Evolutionary conservation across 1,139 yeast species (phyloP), one percentile per base, ranked within the genome.

Genomic region (Protomyces gravidus): DNA sequence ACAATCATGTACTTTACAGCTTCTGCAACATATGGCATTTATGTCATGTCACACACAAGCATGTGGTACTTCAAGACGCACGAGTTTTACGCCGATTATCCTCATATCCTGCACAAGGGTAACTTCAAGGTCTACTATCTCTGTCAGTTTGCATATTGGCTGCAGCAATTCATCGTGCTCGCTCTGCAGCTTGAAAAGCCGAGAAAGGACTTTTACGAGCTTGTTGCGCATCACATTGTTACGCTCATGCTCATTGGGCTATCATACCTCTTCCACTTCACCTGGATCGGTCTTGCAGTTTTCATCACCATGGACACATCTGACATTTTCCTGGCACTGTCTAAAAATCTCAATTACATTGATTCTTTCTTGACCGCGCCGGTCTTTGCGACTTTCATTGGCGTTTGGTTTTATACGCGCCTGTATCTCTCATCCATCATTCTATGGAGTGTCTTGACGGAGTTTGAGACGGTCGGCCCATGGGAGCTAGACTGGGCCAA

Each of bases 101-200:
- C 98, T 11, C 97, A 94, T 74, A 78, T 80, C 64, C 78, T 86
- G 40, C 89, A 87, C 69, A 84, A 81, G 62, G 78, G 77, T 63
- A 76, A 79, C 63, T 86, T 86, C 75, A 92, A 92, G 75, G 71
- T 83, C 17, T 94, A 86, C 71, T 94, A 92, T 72, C 77, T 92
- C 65, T 83, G 89, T 45, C 98, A 92, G 75, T 97, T 97, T 5
- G 87, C 97, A 1, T 92, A 89, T 73, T 92, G 99, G 99, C 84
- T 89, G 17, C 99, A 92, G 75, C 98, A 92, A 73, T 85, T 94
- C 0, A 82, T 87, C 46, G 85, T 92, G 27, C 77, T 92, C 64
- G 74, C 84, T 60, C 77, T 94, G 65, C 96, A 87, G 72, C 79
- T 92, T 64, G 99, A 92, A 73, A 89, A 89, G 72, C 97, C 97